Evolutionary conservation across 2,329 filamentous ascomycete genomes (phyloP).

Genomic region (Balansia obtecta): DNA sequence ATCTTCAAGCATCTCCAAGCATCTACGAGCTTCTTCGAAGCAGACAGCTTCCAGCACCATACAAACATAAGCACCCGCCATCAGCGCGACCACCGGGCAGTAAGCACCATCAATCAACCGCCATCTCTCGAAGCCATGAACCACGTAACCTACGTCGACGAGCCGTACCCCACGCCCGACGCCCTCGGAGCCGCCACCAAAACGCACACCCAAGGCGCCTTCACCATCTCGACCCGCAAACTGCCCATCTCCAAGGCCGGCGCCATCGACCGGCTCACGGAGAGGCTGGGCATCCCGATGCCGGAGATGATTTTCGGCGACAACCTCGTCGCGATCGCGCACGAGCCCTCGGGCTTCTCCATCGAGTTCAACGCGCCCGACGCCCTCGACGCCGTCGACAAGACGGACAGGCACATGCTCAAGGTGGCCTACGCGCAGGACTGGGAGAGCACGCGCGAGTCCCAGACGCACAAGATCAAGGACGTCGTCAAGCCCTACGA

Average conservation of each 20-base stretch:
- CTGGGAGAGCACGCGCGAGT: slow-evolving; percentile 60
- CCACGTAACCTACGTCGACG: slow-evolving; percentile 29
- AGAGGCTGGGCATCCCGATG: slow-evolving; percentile 68
- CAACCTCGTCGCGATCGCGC: slow-evolving; percentile 67
- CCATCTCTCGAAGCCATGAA: slow-evolving; percentile 19
- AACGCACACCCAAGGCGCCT: slow-evolving; percentile 48
- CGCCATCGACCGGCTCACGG: slow-evolving; percentile 77
- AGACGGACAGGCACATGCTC: slow-evolving; percentile 82
- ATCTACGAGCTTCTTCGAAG: no score
- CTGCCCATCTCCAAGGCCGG: slow-evolving; percentile 87
- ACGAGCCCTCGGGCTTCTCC: slow-evolving; percentile 63
- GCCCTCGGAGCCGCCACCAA: slow-evolving; percentile 41
- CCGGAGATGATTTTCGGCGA: slow-evolving; percentile 99
- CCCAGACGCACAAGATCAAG: slow-evolving; percentile 75
- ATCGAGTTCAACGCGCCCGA: slow-evolving; percentile 76
- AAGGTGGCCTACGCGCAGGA: slow-evolving; percentile 86
- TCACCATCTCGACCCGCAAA: slow-evolving; percentile 72
- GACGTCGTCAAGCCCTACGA: slow-evolving; percentile 94
- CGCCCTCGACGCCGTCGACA: slow-evolving; percentile 84
- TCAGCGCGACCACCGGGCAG: no score
- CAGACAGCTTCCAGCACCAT: no score
- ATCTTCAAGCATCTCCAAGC: no score
- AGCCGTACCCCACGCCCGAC: slow-evolving; percentile 41
- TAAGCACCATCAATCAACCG: no score
- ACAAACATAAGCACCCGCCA: no score